Base-by-base conservation (phyloP, 2,329 filamentous ascomycete species). In the Thelonectria discophora region DNA sequence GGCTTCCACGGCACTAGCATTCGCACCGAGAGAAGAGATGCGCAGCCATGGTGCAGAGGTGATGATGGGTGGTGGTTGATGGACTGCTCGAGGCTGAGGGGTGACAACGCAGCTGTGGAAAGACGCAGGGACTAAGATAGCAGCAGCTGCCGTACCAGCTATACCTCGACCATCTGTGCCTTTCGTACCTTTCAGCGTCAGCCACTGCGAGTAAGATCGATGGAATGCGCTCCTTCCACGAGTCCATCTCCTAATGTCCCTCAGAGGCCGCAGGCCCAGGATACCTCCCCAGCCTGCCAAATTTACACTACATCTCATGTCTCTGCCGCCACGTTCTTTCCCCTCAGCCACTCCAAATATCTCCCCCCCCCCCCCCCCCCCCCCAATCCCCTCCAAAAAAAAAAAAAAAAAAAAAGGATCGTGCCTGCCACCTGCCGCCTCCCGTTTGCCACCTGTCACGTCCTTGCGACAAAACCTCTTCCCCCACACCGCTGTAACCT, bases 1-100 rank as follows among this genome's bases (percentile, higher is more conserved):
- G n/a, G n/a, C n/a, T n/a, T n/a, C n/a, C n/a, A 21, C 15, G 61
- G 61, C 61, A 64, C 53, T 60, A 64, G 58, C 58, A 60, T 34
- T 51, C 51, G 20, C 40, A 39, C 61, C 60, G 57, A 34, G 42
- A 17, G n/a, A 18, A 27, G 20, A 10, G 13, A 20, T 32, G 32
- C 13, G 32, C 13, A 3, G 9, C 32, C 32, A 34, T 34, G 32
- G 13, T 34, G 32, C 3, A 11, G 32, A 34, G 32, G 32, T 34
- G 37, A 34, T 27, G 15, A 21, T 48, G 20, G 10, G 15, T 20
- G 53, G n/a, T 40, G 49, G 15, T 42, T 15, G 47, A n/a, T 42
- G 39, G 15, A 42, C 13, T 45, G 3, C 12, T 21, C 17, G 42
- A 45, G 42, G 42, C n/a, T 45, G 17, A n/a, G 17, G 24, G 9